Evolutionary conservation across 257 asterid species (phyloP).

Genomic region (Leptodermis oblonga): DNA sequence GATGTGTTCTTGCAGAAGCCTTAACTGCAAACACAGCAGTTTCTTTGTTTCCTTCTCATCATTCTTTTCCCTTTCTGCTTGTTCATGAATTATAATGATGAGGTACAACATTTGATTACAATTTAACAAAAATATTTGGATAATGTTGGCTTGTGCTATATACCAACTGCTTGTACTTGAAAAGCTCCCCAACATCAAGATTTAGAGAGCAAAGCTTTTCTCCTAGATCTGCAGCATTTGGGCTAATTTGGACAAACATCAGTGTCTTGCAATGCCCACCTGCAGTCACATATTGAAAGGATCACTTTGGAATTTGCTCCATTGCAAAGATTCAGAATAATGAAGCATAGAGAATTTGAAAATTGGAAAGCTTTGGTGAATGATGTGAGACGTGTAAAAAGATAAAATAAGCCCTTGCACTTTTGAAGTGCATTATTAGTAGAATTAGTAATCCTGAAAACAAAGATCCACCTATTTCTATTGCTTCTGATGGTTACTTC

Average conservation of each 20-base stretch:
- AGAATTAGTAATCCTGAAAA: not conserved
- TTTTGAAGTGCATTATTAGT: not conserved
- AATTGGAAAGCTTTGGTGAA: not conserved
- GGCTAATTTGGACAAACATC: conserved; percentile 87
- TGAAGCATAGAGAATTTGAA: not conserved
- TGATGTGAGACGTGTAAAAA: too few relatives aligned
- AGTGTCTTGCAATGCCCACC: conserved; percentile 94
- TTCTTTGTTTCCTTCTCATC: conserved; percentile 85
- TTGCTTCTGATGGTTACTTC: conserved; percentile 1
- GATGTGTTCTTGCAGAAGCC: conserved; percentile 66
- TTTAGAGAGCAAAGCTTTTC: conserved; percentile 88
- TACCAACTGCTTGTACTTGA: conserved; percentile 84
- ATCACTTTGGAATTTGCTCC: not conserved
- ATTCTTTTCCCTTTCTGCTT: conserved; percentile 83
- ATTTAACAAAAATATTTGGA: not conserved
- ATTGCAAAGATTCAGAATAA: not conserved
- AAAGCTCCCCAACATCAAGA: conserved; percentile 63
- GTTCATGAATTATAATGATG: conserved; percentile 28
- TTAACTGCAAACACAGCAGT: conserved; percentile 78
- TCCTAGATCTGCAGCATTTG: conserved; percentile 61
- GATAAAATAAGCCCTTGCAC: too few relatives aligned
- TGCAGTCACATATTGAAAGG: conserved; percentile 40
- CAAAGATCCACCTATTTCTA: not conserved
- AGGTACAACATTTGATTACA: not conserved
- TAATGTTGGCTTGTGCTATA: conserved; percentile 19